Percentiles rank a stretch among this genome's conserved stretches.
These are phyloP conservation scores for Panicum miliaceum DNA, from an alignment of 176 grass and related monocot genomes.

Conservation along the genomic window DNA sequence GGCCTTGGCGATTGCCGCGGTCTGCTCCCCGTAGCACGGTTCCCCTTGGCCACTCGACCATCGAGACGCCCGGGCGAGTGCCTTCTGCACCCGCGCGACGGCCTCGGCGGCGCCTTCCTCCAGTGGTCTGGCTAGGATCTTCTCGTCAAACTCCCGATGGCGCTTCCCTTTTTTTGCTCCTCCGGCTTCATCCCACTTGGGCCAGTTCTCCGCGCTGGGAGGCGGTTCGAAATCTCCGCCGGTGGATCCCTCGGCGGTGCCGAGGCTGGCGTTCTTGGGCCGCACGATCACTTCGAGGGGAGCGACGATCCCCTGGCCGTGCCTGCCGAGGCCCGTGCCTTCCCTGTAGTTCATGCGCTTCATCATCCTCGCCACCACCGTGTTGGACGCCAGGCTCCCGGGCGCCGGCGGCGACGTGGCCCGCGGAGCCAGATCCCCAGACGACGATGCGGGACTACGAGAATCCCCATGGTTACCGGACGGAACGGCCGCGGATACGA, in stretches of 20 bases:
- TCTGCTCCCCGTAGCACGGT: conserved; percentile 37
- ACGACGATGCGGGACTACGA: not conserved
- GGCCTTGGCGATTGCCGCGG: not conserved
- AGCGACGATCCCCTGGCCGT: conserved; percentile 65
- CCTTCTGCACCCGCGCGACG: conserved; percentile 41
- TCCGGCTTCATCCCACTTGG: conserved; percentile 43
- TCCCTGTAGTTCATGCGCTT: conserved; percentile 67
- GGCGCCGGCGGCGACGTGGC: not conserved
- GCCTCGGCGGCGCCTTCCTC: conserved; percentile 56
- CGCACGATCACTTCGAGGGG: conserved; percentile 43
- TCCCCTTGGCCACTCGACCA: conserved; percentile 44
- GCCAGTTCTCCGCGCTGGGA: conserved; percentile 4
- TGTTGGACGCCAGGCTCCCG: conserved; percentile 36
- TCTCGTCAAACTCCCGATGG: not conserved
- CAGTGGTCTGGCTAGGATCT: conserved; percentile 28
- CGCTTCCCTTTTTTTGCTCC: conserved; percentile 37
- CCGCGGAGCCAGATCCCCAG: not conserved
- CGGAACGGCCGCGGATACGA: conserved; percentile 27
- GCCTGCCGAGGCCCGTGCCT: conserved; percentile 68
- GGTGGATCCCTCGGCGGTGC: conserved; percentile 42
- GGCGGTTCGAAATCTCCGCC: not conserved
- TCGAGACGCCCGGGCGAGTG: conserved; percentile 33
- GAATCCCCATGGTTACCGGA: not conserved
- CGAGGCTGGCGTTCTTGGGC: conserved; percentile 54
- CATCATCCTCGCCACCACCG: conserved; percentile 51